phyloP scores from a whole-genome alignment of 2,329 filamentous ascomycete genomes.

The Dactylonectria macrodidyma region DNA sequence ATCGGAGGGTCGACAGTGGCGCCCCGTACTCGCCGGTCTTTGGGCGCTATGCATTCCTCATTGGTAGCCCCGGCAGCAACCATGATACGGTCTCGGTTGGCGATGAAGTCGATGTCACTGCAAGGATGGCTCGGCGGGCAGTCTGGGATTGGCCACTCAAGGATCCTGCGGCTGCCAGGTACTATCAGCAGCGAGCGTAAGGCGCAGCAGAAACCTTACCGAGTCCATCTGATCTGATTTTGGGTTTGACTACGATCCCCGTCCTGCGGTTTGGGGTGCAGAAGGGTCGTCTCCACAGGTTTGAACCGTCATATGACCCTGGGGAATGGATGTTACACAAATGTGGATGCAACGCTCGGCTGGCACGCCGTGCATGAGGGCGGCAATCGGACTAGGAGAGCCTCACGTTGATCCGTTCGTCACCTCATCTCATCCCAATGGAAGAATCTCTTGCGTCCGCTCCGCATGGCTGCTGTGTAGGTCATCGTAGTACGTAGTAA shows the following conservation, averaged over 20 bases:
- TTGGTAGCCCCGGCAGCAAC: slow-evolving; percentile 38
- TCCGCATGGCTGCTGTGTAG: background rate
- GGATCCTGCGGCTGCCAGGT: slow-evolving; percentile 42
- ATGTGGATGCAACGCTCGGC: background rate
- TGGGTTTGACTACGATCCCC: slow-evolving; percentile 17
- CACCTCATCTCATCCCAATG: slow-evolving; percentile 10
- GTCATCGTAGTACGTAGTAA: too few species aligned
- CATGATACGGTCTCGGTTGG: slow-evolving; percentile 50
- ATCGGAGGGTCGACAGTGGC: slow-evolving; percentile 80
- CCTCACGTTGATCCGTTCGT: slow-evolving; percentile 6
- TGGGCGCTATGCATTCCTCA: slow-evolving; percentile 79
- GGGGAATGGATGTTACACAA: slow-evolving; percentile 10
- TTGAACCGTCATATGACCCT: background rate
- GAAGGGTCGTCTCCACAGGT: background rate
- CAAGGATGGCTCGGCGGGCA: slow-evolving; percentile 65
- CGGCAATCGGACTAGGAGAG: slow-evolving; percentile 1
- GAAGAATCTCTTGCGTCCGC: background rate
- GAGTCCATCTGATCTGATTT: slow-evolving; percentile 34
- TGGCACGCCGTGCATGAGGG: background rate
- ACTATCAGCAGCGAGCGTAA: slow-evolving; percentile 41
- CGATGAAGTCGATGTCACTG: slow-evolving; percentile 68
- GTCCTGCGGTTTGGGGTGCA: background rate
- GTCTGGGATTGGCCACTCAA: slow-evolving; percentile 65
- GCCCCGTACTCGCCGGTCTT: slow-evolving; percentile 79
- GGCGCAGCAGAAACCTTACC: slow-evolving; percentile 19